Evolutionary conservation across 495 filamentous ascomycete species (phyloP).

Genomic region (Podospora pseudopauciseta): DNA sequence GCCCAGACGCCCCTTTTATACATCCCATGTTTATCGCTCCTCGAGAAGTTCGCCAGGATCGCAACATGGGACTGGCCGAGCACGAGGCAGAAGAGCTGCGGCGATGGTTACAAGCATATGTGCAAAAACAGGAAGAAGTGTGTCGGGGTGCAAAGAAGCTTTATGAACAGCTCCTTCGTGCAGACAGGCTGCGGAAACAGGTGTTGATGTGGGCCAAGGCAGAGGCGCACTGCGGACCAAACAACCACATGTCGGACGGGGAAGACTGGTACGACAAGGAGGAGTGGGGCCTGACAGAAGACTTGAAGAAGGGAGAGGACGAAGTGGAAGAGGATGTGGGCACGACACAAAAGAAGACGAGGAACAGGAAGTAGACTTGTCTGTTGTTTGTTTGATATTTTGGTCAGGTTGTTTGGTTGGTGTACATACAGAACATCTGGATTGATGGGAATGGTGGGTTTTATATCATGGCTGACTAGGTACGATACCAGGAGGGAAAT

Average conservation of each 20-base stretch:
- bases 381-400: neutral
- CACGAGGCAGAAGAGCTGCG: constrained; percentile 86
- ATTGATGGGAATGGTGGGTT: neutral
- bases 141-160: constrained; percentile 74
- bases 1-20: constrained; percentile 53
- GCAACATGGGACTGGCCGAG: constrained; percentile 73
- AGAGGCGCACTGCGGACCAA: constrained; percentile 77
- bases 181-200: constrained; percentile 71
- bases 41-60: constrained; percentile 63
- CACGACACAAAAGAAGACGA: constrained; percentile 70
- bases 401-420: constrained; percentile 1
- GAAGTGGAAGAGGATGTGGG: constrained; percentile 81
- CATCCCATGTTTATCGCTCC: constrained; percentile 86
- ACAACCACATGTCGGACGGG: constrained; percentile 71
- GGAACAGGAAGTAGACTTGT: constrained; percentile 51
- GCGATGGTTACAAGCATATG: constrained; percentile 74
- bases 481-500: neutral
- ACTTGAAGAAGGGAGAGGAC: constrained; percentile 85
- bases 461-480: neutral
- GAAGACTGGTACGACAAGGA: constrained; percentile 96
- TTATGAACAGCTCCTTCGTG: constrained; percentile 69
- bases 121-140: constrained; percentile 95
- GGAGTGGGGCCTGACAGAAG: constrained; percentile 79
- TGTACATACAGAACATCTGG: neutral
- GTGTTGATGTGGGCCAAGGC: constrained; percentile 84